Evolutionary conservation across 2,329 filamentous ascomycete genomes (phyloP).

Genomic region (Plectosphaerella sp.): DNA sequence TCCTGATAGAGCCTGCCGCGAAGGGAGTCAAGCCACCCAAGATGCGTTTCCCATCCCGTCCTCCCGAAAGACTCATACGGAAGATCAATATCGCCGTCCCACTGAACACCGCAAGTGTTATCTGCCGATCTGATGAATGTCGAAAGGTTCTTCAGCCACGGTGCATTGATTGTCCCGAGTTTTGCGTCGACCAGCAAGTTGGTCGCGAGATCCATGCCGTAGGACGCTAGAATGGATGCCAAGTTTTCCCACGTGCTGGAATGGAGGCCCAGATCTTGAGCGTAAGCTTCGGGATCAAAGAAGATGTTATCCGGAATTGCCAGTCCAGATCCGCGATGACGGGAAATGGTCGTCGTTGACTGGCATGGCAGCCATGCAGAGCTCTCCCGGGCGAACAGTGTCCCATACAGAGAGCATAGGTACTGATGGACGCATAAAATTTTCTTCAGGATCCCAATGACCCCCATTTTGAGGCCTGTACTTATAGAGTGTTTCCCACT

Average conservation of each 20-base stretch:
- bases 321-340: background rate
- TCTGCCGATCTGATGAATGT: background rate
- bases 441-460: background rate
- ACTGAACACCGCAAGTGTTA: too few relatives aligned
- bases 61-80: background rate
- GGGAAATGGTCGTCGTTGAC: background rate
- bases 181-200: background rate
- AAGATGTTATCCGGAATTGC: background rate
- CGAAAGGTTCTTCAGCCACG: background rate
- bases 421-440: background rate
- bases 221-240: background rate
- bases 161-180: background rate
- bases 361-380: background rate
- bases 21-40: background rate
- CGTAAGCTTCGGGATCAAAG: background rate
- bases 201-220: background rate
- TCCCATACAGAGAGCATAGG: background rate
- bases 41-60: background rate
- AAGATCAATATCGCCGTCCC: too few relatives aligned
- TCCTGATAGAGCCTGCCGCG: background rate
- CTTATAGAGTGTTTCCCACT: background rate
- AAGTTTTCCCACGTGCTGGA: background rate
- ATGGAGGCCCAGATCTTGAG: background rate
- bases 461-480: background rate
- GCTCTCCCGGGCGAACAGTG: background rate